Evolutionary conservation across 2,329 filamentous ascomycete species (phyloP).

Genomic region (Aspergillus fructus): DNA sequence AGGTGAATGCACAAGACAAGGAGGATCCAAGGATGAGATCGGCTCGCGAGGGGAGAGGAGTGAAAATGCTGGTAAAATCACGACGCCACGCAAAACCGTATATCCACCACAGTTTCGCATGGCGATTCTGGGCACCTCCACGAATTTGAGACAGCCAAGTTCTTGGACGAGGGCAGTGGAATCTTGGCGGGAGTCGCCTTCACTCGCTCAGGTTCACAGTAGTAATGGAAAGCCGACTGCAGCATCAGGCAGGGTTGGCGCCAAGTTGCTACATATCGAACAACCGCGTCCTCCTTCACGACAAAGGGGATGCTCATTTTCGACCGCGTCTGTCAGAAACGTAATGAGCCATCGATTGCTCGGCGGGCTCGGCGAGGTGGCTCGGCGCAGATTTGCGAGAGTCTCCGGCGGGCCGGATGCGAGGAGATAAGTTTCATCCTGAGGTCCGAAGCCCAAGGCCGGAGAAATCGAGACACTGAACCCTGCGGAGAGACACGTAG

Average conservation of each 20-base stretch:
- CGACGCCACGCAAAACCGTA: slow-evolving; percentile 3
- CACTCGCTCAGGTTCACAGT: background rate
- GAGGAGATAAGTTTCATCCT: background rate
- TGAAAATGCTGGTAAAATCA: background rate
- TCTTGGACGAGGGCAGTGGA: background rate
- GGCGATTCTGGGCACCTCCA: background rate
- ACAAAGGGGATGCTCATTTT: background rate
- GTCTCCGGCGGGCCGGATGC: slow-evolving; percentile 1
- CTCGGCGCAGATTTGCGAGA: slow-evolving; percentile 10
- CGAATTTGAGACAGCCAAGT: background rate
- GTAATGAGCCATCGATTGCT: background rate
- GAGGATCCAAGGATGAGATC: background rate
- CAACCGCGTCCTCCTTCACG: background rate
- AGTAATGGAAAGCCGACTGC: background rate
- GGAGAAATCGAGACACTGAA: background rate
- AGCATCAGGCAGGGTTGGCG: background rate
- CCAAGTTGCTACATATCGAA: background rate
- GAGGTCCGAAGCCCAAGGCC: background rate
- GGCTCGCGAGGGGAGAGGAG: background rate
- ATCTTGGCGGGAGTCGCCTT: background rate
- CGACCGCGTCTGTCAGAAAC: background rate
- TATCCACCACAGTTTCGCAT: background rate
- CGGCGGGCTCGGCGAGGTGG: slow-evolving; percentile 13
- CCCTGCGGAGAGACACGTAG: too few species aligned
- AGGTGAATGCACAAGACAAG: background rate